Percentiles rank a stretch among this genome's conserved stretches.
Evolutionary conservation across 805 yeast species (phyloP).

Genomic region (Kuraishia hungarica): DNA sequence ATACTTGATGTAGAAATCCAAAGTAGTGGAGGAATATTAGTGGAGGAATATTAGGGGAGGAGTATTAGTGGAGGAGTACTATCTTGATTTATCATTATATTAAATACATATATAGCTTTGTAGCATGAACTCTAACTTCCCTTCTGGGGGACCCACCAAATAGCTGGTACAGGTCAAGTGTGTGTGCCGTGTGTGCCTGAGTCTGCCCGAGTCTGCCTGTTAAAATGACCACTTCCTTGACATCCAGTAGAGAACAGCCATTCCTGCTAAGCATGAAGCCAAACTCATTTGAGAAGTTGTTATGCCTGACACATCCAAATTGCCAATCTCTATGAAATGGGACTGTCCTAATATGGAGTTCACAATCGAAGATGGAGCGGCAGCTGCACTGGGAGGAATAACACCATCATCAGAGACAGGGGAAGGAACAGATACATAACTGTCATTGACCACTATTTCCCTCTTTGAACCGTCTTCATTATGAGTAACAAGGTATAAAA

Average conservation of each 20-base stretch:
- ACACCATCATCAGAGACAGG: neutral
- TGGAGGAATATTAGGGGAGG: too few species aligned
- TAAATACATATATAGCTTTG: too few species aligned
- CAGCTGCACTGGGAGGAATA: neutral
- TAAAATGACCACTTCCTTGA: neutral
- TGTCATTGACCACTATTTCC: neutral
- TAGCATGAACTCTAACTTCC: too few species aligned
- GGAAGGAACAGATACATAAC: too few species aligned
- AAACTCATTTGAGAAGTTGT: neutral
- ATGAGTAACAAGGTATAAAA: slow-evolving; percentile 27
- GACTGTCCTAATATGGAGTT: neutral
- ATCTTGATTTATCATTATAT: too few species aligned
- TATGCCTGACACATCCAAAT: neutral
- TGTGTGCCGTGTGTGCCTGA: too few species aligned
- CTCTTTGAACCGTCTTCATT: slow-evolving; percentile 15
- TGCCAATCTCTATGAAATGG: neutral
- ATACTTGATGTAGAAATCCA: too few species aligned
- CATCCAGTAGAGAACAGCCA: neutral
- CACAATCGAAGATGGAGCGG: neutral
- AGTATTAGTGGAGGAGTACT: too few species aligned
- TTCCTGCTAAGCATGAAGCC: neutral
- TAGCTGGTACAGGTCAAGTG: too few species aligned
- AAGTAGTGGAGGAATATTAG: too few species aligned
- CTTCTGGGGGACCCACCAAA: too few species aligned
- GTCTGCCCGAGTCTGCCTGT: too few species aligned